Percentiles rank a stretch among this genome's conserved stretches.
phyloP scores from a whole-genome alignment of 2,329 filamentous ascomycete species.

The Venturia aucupariae region DNA sequence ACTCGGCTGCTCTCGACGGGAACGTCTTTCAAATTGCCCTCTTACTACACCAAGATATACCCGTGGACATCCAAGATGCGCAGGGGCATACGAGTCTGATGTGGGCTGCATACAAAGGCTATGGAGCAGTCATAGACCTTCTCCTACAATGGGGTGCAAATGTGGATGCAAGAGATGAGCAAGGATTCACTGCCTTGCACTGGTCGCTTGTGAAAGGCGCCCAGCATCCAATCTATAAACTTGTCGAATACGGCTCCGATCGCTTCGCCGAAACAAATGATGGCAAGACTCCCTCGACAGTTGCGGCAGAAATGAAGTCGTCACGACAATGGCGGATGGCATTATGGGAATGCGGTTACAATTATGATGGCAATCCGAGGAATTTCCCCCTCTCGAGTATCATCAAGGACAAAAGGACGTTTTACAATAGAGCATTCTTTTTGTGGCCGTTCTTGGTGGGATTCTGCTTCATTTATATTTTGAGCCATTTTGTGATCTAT shows the following conservation, averaged over 20 bases:
- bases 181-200: constrained; percentile 88
- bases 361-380: constrained; percentile 64
- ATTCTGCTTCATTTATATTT: constrained; percentile 58
- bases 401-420: constrained; percentile 65
- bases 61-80: constrained; percentile 80
- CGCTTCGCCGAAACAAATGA: constrained; percentile 81
- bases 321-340: constrained; percentile 72
- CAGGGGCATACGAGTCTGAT: constrained; percentile 92
- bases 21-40: constrained; percentile 85
- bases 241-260: constrained; percentile 92
- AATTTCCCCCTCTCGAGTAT: constrained; percentile 67
- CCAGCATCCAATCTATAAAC: constrained; percentile 78
- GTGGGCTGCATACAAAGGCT: constrained; percentile 99
- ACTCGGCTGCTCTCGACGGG: constrained; percentile 94
- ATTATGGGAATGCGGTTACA: constrained; percentile 74
- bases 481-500: constrained; percentile 66
- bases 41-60: constrained; percentile 88
- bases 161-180: constrained; percentile 81
- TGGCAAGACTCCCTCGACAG: constrained; percentile 81
- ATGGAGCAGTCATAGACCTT: constrained; percentile 80
- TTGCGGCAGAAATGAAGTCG: constrained; percentile 86
- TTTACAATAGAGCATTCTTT: constrained; percentile 82
- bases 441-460: constrained; percentile 76
- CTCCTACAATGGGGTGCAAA: constrained; percentile 93
- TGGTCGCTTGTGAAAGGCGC: constrained; percentile 96